Evolutionary conservation across 2,329 filamentous ascomycete genomes (phyloP), one percentile per base, ranked within the genome.

Genomic region (Cladophialophora carrionii): DNA sequence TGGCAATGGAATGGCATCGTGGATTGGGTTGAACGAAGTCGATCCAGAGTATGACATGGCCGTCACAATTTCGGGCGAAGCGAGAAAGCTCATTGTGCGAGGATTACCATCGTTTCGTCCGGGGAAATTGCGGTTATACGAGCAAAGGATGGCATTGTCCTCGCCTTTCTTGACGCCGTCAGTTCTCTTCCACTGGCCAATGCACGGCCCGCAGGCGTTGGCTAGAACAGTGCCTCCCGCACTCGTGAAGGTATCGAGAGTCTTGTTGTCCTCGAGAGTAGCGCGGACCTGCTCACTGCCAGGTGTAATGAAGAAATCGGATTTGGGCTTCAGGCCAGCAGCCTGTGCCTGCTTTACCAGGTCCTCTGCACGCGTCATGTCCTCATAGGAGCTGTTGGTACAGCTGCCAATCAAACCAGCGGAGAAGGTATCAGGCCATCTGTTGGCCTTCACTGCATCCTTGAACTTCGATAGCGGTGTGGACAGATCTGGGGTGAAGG

Each of bases 111-210:
- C 95, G 77, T 99, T 99, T 70, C 95, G 90, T 67, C 92, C 94
- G 57, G 91, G 91, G 83, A 99, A 99, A 81, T 99, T 99, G 67
- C 95, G 91, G 84, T 99, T 99, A 83, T 97, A 99, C 0, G 93
- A 97, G 9, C 92, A 94, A 74, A 99, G 87, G 73, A 99, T 98
- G 68, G 95, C 95, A 75, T 99, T 99, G 61, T 87, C 83, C 64
- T 93, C 91, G 68, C 92, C 93, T 81, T 96, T 96, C 71, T 81
- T 78, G 20, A 96, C 86, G 24, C 88, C 90, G 74, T 98, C 95
- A 20, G 91, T 94, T 64, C 95, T 89, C 76, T 90, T 91, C 95
- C 95, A 99, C 79, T 96, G 92, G 1, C 94, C 93, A 71, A 72
- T 72, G 76, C 93, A 96, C 34, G 92, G 91, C 2, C 90, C 95